phyloP scores from a whole-genome alignment of 2,329 filamentous ascomycete species.

The Ceratocystis diversiconidia region DNA sequence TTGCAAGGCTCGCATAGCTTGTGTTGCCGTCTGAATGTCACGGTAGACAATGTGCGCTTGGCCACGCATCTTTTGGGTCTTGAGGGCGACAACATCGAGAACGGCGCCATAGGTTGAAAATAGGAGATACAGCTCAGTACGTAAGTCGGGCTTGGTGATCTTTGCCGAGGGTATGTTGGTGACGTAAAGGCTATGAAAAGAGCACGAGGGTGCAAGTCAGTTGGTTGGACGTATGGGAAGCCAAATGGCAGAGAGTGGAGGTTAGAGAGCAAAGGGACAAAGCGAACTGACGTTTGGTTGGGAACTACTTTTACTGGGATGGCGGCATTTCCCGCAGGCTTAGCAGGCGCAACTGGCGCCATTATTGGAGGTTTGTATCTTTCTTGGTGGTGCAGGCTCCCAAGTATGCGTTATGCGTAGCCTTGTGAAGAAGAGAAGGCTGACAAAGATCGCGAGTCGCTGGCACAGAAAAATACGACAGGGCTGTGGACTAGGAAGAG shows the following conservation, averaged over 20 bases:
- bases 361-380: conserved; percentile 5
- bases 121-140: conserved; percentile 77
- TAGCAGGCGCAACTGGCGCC: conserved; percentile 11
- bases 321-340: neutral
- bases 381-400: too few species aligned
- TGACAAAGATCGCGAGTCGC: conserved; percentile 15
- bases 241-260: neutral
- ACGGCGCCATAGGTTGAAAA: conserved; percentile 90
- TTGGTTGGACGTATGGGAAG: neutral
- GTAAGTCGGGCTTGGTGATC: conserved; percentile 75
- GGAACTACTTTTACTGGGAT: conserved; percentile 34
- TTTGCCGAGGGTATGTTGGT: conserved; percentile 76
- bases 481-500: neutral
- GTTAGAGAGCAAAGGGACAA: conserved; percentile 12
- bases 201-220: neutral
- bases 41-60: conserved; percentile 88
- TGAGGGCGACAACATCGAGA: conserved; percentile 79
- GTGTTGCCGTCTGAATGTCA: conserved; percentile 80
- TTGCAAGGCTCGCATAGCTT: conserved; percentile 80
- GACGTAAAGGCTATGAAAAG: conserved; percentile 58
- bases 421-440: conserved; percentile 15
- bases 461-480: conserved; percentile 11
- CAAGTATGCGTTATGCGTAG: conserved; percentile 22
- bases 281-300: conserved; percentile 55
- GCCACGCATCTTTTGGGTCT: conserved; percentile 83